Base-by-base conservation (phyloP, 495 filamentous ascomycete species). In the Neurospora africana region DNA sequence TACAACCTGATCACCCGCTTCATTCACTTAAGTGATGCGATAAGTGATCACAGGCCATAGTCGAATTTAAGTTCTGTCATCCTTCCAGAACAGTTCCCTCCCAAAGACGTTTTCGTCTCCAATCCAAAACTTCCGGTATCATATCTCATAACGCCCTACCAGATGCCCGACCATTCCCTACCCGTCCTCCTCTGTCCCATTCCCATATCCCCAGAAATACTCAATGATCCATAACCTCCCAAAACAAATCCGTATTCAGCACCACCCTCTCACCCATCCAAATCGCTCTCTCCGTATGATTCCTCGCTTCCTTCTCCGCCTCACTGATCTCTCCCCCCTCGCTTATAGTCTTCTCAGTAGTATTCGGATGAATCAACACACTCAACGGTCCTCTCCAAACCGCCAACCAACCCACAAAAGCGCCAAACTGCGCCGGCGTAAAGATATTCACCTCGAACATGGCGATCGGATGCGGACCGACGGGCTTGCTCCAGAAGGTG, bases 401-500 rank as follows among this genome's bases (percentile, higher is more conserved):
- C 35, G 93, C 86, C 58, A 97, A 82, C 94, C 94, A 97, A 0
- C 91, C 84, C 27, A 97, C 79, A 75, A 97, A 95, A 0, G 93
- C 94, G 4, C 93, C 93, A 75, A 97, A 95, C 79, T 97, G 92
- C 6, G 89, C 88, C 0, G 94, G 94, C 0, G 90, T 93, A 79
- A 94, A 91, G 36, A 97, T 43, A 74, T 95, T 95, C 19, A 97
- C 94, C 80, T 97, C 94, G 75, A 97, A 93, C 94, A 97, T 97
- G 65, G 89, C 92, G 0, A 92, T 81, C 0, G 91, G 90, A 76
- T 97, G 94, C 3, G 94, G 94, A 0, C 94, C 94, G 7, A 97
- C 78, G 4, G 93, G 93, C 44, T 82, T 78, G 75, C 95, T 90
- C 85, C 87, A 96, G 74, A 96, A 83, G 3, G 80, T 82, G 79